These are phyloP conservation scores for Botryotinia calthae DNA, from an alignment of 2,329 filamentous ascomycete genomes.

Conservation along the genomic window DNA sequence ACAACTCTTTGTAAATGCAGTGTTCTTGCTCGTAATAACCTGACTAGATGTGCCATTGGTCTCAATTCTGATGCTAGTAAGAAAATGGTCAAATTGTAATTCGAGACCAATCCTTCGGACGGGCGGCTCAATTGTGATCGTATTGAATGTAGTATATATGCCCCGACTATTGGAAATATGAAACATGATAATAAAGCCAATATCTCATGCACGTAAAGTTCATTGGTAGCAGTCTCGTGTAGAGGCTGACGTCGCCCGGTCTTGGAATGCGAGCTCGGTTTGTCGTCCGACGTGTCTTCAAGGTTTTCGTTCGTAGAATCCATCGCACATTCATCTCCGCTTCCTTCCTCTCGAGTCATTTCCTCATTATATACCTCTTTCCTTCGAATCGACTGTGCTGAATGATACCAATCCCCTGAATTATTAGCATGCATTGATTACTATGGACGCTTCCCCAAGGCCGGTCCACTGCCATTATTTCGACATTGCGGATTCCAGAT, in stretches of 20 bases:
- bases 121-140: conserved; percentile 77
- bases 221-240: conserved; percentile 48
- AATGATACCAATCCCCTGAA: conserved; percentile 68
- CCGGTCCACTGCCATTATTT: not conserved
- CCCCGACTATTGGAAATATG: conserved; percentile 71
- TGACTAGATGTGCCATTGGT: conserved; percentile 77
- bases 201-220: conserved; percentile 73
- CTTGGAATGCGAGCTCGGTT: conserved; percentile 27
- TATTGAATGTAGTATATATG: conserved; percentile 79
- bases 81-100: conserved; percentile 92
- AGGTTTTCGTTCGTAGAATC: conserved; percentile 34
- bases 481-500: not conserved
- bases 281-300: conserved; percentile 28
- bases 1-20: conserved; percentile 78
- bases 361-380: conserved; percentile 46
- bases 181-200: conserved; percentile 77
- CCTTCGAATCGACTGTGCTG: conserved; percentile 62
- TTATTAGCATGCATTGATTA: conserved; percentile 18
- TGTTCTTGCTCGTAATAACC: conserved; percentile 74
- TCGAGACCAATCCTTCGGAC: conserved; percentile 82
- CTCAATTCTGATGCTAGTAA: conserved; percentile 82
- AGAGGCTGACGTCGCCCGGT: conserved; percentile 27
- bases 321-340: conserved; percentile 44
- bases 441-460: not conserved
- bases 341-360: conserved; percentile 43